Percentiles rank a stretch among this genome's conserved stretches.
These are phyloP conservation scores for Didymella pomorum DNA, from an alignment of 2,329 filamentous ascomycete genomes.

Conservation along the genomic window DNA sequence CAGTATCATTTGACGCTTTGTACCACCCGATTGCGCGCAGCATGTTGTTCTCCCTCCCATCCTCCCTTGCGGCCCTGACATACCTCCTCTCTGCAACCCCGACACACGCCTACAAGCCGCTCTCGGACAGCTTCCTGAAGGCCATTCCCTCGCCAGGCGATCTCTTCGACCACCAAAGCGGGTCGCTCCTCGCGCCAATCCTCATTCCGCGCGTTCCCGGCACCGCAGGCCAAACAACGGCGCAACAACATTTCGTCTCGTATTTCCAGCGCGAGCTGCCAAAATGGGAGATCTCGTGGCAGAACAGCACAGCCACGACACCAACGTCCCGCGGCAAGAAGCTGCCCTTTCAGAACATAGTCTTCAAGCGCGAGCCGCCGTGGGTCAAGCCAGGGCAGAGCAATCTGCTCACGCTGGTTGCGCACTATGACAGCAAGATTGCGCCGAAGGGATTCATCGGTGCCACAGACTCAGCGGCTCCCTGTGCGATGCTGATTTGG, in stretches of 20 bases:
- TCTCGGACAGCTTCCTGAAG: constrained; percentile 79
- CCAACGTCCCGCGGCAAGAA: constrained; percentile 74
- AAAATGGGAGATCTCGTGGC: constrained; percentile 79
- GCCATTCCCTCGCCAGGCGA: constrained; percentile 73
- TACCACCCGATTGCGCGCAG: background rate
- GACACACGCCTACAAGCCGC: constrained; percentile 61
- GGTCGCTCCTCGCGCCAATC: constrained; percentile 83
- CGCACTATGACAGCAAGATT: constrained; percentile 91
- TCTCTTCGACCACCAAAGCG: constrained; percentile 80
- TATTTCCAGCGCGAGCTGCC: constrained; percentile 82
- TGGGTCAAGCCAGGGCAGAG: constrained; percentile 78
- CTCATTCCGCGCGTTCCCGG: constrained; percentile 88
- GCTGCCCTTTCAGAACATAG: constrained; percentile 86
- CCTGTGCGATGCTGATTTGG: constrained; percentile 93
- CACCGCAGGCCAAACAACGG: constrained; percentile 74
- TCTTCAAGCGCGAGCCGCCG: constrained; percentile 87
- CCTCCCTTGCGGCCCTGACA: constrained; percentile 23
- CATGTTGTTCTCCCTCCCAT: constrained; percentile 30
- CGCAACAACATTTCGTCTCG: constrained; percentile 81
- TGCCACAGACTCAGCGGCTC: constrained; percentile 90
- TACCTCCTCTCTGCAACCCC: constrained; percentile 28
- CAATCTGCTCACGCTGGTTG: constrained; percentile 82
- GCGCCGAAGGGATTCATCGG: constrained; percentile 87
- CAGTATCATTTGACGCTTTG: background rate
- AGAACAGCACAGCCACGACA: constrained; percentile 89